Evolutionary conservation across 1,284 basidiomycete species (phyloP).

Genomic region (Trametes sp.): DNA sequence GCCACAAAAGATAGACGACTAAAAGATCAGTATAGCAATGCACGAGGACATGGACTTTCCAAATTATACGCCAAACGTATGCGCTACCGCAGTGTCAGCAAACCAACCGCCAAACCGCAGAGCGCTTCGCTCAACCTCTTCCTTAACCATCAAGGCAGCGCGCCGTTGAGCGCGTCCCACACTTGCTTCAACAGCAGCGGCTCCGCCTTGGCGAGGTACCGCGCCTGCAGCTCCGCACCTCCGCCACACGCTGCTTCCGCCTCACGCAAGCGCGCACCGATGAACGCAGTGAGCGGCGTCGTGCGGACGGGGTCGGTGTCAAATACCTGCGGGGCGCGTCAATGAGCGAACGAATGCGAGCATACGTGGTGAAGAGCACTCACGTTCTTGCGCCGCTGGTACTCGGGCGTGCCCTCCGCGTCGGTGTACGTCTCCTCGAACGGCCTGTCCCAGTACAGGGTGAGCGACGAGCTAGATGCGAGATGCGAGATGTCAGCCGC

Average conservation of each 20-base stretch:
- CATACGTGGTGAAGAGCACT: constrained; percentile 26
- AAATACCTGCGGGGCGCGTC: constrained; percentile 55
- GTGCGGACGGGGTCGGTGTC: constrained; percentile 74
- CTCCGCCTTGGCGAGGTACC: constrained; percentile 72
- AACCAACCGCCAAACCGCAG: too few species aligned
- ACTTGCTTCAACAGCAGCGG: constrained; percentile 74
- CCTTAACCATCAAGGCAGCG: constrained; percentile 19
- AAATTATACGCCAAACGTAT: too few species aligned
- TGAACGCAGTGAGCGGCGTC: constrained; percentile 62
- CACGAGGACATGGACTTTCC: too few species aligned
- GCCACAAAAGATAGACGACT: too few species aligned
- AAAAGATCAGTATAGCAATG: too few species aligned
- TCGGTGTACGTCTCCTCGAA: constrained; percentile 59
- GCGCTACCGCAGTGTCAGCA: too few species aligned
- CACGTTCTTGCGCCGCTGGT: constrained; percentile 72
- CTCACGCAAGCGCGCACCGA: constrained; percentile 64
- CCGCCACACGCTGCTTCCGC: constrained; percentile 65
- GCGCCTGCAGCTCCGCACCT: constrained; percentile 60
- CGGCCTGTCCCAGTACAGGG: constrained; percentile 75
- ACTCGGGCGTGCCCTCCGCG: constrained; percentile 72
- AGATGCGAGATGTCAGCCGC: neutral
- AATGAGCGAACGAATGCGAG: neutral
- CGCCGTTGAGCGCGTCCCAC: constrained; percentile 51
- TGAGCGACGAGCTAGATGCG: constrained; percentile 41
- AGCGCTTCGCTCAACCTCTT: too few species aligned